A percentile compares a stretch with the other conserved stretches of the same genome.
Conservation (phyloP, 768 basidiomycete genomes). For the Podaxis sp. region DNA sequence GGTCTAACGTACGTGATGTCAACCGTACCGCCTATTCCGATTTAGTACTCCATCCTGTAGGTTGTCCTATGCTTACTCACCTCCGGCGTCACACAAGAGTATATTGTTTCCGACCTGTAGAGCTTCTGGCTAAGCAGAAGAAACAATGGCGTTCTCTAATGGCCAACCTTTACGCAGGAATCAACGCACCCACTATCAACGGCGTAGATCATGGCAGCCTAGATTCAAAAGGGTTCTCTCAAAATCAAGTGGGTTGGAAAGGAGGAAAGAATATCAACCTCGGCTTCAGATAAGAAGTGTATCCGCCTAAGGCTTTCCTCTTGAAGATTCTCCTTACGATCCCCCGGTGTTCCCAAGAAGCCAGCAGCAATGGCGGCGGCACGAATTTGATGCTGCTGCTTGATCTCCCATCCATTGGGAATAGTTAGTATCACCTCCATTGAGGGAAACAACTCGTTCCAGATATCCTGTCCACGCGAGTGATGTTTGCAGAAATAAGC, state of each 20-base stretch:
- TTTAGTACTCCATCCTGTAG: too few relatives aligned
- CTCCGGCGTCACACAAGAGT: background rate
- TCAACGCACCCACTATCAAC: background rate
- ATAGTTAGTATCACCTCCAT: conserved; percentile 25
- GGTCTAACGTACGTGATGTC: background rate
- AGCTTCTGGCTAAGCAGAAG: background rate
- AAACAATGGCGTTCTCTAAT: background rate
- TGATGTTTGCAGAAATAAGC: conserved; percentile 19
- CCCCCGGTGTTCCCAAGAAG: background rate
- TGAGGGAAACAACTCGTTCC: conserved; percentile 16
- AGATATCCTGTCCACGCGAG: conserved; percentile 9
- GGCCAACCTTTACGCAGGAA: background rate
- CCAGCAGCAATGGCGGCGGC: conserved; percentile 24
- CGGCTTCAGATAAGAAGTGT: background rate
- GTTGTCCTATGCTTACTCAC: background rate
- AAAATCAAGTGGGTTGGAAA: background rate
- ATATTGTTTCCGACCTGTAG: background rate
- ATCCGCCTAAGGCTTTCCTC: background rate
- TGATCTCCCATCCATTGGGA: conserved; percentile 25
- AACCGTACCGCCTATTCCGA: background rate
- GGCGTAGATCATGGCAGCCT: background rate
- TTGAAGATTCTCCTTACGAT: background rate
- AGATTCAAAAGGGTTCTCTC: background rate
- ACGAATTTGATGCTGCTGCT: conserved; percentile 19
- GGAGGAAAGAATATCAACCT: background rate